A percentile compares a stretch with the other conserved stretches of the same genome.
These are phyloP conservation scores for Phytophthora gonapodyides DNA, from an alignment of 352 stramenopile genomes.

Conservation along the genomic window DNA sequence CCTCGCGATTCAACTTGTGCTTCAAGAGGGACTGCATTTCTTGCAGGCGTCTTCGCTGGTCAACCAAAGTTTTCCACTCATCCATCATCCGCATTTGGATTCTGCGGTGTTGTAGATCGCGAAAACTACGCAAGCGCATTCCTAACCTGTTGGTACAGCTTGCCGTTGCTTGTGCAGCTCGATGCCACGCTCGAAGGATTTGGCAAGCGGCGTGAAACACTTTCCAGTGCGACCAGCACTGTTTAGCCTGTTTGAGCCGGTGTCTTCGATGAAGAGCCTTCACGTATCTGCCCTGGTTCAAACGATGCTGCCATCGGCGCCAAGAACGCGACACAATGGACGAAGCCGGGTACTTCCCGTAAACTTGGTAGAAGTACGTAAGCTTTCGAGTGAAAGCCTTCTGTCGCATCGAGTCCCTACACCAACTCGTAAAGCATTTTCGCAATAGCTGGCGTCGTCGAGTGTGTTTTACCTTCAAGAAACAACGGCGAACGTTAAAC, in stretches of 20 bases:
- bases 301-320: conserved; percentile 34
- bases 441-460: conserved; percentile 9
- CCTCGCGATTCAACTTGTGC: conserved; percentile 25
- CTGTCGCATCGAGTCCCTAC: conserved; percentile 2
- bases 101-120: background rate
- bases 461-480: conserved; percentile 4
- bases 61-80: conserved; percentile 25
- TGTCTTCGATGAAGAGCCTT: conserved; percentile 17
- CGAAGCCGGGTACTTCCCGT: conserved; percentile 36
- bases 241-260: conserved; percentile 3
- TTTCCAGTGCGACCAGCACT: conserved; percentile 35
- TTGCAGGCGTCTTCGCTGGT: conserved; percentile 14
- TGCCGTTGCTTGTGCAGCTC: conserved; percentile 9
- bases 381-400: conserved; percentile 40
- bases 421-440: conserved; percentile 25
- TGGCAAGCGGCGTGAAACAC: conserved; percentile 29
- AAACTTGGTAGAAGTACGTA: conserved; percentile 41
- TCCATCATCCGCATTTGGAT: conserved; percentile 10
- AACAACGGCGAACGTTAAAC: conserved; percentile 12
- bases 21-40: conserved; percentile 29
- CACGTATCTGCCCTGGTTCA: background rate
- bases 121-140: conserved; percentile 41
- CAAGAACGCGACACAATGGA: conserved; percentile 36
- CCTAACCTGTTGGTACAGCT: conserved; percentile 30
- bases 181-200: conserved; percentile 32